Evolutionary conservation across 2,329 filamentous ascomycete genomes (phyloP).

Genomic region (Paecilomyces fulvus): DNA sequence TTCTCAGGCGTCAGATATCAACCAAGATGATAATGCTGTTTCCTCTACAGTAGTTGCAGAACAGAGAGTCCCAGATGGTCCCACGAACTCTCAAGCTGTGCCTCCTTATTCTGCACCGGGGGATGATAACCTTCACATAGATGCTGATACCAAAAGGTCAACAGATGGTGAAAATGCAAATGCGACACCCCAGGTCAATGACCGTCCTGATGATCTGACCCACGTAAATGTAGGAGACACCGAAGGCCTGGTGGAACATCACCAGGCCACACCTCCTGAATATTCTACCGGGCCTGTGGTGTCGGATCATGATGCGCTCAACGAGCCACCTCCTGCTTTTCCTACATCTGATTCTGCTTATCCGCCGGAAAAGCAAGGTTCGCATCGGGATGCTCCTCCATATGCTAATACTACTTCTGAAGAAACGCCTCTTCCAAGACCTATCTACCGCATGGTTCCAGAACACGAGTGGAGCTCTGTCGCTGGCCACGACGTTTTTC

Average conservation of each 20-base stretch:
- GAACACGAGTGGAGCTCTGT: background rate
- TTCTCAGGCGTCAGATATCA: conserved; percentile 7
- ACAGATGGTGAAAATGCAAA: background rate
- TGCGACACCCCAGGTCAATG: background rate
- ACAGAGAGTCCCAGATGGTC: background rate
- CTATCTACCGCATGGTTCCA: background rate
- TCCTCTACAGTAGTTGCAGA: background rate
- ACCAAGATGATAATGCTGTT: background rate
- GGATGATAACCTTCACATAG: background rate
- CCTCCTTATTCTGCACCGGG: background rate
- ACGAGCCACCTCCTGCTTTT: conserved; percentile 7
- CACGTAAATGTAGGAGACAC: background rate
- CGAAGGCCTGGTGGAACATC: background rate
- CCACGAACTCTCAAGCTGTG: background rate
- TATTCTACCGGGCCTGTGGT: background rate
- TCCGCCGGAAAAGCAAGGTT: conserved; percentile 3
- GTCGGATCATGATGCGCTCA: background rate
- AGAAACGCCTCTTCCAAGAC: background rate
- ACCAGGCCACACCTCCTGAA: background rate
- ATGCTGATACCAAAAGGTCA: background rate
- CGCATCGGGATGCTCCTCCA: background rate
- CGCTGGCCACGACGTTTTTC: background rate
- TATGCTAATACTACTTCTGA: background rate
- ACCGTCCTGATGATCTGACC: background rate
- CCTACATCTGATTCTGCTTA: background rate